phyloP scores from a whole-genome alignment of 345 rosid species.

The Melaleuca quinquenervia region DNA sequence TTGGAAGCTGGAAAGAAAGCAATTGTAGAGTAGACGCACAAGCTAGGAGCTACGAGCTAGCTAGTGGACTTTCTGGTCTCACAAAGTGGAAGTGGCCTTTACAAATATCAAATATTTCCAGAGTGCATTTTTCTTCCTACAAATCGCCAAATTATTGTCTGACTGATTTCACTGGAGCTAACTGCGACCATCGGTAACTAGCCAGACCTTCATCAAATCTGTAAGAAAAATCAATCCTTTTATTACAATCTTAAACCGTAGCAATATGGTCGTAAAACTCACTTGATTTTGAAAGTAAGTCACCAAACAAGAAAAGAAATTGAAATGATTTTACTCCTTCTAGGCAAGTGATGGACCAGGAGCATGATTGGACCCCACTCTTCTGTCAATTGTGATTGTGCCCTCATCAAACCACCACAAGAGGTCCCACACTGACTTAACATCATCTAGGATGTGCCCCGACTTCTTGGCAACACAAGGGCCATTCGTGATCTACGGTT shows the following conservation, averaged over 20 bases:
- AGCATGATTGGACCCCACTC: not conserved
- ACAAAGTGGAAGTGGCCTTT: not conserved
- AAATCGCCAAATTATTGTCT: not conserved
- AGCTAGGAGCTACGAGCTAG: not conserved
- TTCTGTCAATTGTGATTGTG: not conserved
- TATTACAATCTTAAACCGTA: not conserved
- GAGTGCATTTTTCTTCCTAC: not conserved
- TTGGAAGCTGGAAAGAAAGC: not conserved
- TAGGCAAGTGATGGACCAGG: not conserved
- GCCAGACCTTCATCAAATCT: not conserved
- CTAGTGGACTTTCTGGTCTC: not conserved
- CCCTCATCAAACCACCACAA: not conserved
- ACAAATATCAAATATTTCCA: not conserved
- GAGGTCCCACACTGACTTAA: not conserved
- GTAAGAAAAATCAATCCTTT: not conserved
- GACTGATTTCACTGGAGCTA: not conserved
- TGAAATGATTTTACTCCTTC: not conserved
- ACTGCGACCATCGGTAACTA: not conserved
- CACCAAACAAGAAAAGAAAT: not conserved
- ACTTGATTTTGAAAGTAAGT: not conserved
- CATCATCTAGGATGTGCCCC: not conserved
- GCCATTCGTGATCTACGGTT: not conserved
- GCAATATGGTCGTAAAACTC: not conserved
- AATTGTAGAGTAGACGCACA: not conserved
- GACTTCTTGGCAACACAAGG: not conserved